Conservation (phyloP, 208 protist genomes). For the Trichomonas gallinae region DNA sequence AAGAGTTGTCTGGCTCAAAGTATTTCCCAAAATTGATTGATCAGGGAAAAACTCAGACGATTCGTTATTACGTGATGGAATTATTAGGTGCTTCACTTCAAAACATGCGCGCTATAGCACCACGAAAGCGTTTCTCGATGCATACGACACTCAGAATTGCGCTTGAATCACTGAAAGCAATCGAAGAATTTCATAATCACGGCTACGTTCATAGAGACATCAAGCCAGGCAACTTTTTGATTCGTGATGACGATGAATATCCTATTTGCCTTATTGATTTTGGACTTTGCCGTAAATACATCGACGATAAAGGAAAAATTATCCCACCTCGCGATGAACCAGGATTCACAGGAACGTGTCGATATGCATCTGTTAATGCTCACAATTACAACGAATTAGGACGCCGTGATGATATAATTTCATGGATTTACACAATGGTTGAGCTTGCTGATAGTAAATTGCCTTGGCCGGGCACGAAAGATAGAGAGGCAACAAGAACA, state of each 20-base stretch:
- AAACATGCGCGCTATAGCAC: neutral
- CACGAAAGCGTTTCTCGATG: neutral
- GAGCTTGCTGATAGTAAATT: neutral
- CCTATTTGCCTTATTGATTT: constrained; percentile 12
- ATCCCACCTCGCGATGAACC: neutral
- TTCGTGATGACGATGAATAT: neutral
- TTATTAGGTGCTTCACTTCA: neutral
- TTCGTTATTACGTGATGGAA: neutral
- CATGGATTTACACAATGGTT: neutral
- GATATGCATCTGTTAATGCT: neutral
- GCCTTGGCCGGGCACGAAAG: neutral
- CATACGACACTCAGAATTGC: neutral
- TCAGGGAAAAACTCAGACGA: neutral
- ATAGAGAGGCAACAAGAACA: neutral
- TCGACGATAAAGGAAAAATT: neutral
- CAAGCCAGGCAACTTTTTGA: constrained; percentile 5
- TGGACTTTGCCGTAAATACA: neutral
- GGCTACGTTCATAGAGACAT: neutral
- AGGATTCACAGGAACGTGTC: neutral
- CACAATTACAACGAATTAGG: neutral
- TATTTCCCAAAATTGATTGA: neutral
- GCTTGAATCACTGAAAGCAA: neutral
- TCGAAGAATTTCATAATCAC: neutral
- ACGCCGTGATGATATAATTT: neutral
- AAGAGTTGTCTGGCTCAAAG: neutral